phyloP scores from a whole-genome alignment of 2,329 filamentous ascomycete species.

The Penicillium sp. region DNA sequence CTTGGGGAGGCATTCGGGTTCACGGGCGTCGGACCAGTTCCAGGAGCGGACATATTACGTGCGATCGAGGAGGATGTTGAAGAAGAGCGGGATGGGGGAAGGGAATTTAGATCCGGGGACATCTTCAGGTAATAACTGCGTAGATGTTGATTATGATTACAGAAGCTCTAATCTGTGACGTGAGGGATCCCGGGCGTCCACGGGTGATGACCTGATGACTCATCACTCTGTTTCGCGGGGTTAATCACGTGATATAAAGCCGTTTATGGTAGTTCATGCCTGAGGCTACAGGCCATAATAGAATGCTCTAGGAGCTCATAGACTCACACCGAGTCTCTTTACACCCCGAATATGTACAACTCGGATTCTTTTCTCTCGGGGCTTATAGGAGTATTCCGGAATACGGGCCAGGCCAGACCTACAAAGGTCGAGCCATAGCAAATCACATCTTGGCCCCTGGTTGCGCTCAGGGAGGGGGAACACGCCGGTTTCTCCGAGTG shows the following conservation, averaged over 20 bases:
- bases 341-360: neutral
- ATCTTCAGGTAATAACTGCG: slow-evolving; percentile 42
- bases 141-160: neutral
- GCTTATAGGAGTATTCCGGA: neutral
- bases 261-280: neutral
- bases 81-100: slow-evolving; percentile 56
- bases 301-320: neutral
- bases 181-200: slow-evolving; percentile 1
- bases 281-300: neutral
- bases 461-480: neutral
- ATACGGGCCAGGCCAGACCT: neutral
- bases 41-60: slow-evolving; percentile 39
- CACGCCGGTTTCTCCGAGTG: slow-evolving; percentile 1
- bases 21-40: slow-evolving; percentile 54
- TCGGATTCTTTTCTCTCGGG: neutral
- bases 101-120: slow-evolving; percentile 72
- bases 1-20: slow-evolving; percentile 38
- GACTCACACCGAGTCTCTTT: neutral
- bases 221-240: slow-evolving; percentile 10
- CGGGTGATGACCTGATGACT: slow-evolving; percentile 13
- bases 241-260: slow-evolving; percentile 1
- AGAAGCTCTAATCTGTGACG: slow-evolving; percentile 13
- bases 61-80: slow-evolving; percentile 39
- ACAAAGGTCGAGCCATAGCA: neutral
- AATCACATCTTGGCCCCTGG: neutral